phyloP scores from a whole-genome alignment of 139 green algal genomes.

The Spirogloea muscicola region DNA sequence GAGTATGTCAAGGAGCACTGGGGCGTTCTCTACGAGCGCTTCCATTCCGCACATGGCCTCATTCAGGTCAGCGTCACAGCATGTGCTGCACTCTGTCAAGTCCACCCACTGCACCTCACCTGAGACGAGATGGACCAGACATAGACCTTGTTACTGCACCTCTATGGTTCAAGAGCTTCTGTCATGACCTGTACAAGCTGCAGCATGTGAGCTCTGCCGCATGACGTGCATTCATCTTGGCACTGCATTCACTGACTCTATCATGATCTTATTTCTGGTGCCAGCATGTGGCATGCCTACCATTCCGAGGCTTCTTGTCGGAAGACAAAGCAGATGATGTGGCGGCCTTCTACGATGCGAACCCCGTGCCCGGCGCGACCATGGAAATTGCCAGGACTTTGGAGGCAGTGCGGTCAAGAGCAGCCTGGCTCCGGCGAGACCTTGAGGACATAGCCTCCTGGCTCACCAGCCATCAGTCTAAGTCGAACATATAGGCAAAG shows the following conservation, averaged over 20 bases:
- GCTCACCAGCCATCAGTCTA: no score
- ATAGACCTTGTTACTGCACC: no score
- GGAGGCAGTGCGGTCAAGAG: conserved; percentile 30
- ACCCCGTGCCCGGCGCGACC: conserved; percentile 36
- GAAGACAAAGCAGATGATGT: conserved; percentile 35
- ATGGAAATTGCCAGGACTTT: conserved; percentile 39
- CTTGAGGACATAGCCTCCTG: conserved; percentile 22
- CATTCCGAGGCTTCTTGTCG: conserved; percentile 25
- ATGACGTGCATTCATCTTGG: no score
- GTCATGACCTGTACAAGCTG: no score
- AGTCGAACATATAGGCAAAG: no score
- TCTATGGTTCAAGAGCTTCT: no score
- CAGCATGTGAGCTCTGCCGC: no score
- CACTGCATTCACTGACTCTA: no score
- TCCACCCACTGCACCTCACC: no score
- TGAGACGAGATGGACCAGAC: no score
- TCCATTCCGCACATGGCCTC: conserved; percentile 9
- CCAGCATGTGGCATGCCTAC: conserved; percentile 25
- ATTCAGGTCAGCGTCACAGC: conserved; percentile 26
- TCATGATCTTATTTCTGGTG: no score
- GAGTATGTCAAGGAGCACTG: conserved; percentile 40
- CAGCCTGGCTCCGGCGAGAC: conserved; percentile 29
- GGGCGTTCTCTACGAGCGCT: conserved; percentile 29
- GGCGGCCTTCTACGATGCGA: conserved; percentile 32
- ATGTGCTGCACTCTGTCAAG: no score